phyloP scores from a whole-genome alignment of 2,329 filamentous ascomycete species.

The Venturia effusa region DNA sequence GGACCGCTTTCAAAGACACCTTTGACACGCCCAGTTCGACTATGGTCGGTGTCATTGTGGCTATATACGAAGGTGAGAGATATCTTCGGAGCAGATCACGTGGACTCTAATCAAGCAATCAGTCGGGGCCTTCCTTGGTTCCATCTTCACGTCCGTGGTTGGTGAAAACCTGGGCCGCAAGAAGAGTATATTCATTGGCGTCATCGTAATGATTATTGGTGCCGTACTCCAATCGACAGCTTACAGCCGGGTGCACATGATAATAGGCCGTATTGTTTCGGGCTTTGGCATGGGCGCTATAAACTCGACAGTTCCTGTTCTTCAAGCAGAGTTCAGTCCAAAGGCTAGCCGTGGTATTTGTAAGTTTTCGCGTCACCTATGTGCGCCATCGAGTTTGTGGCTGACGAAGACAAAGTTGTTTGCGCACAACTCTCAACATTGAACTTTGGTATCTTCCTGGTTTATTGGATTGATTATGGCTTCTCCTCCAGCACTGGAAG shows the following conservation, averaged over 20 bases:
- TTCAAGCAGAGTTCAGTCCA: conserved; percentile 31
- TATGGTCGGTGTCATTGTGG: conserved; percentile 36
- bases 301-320: conserved; percentile 34
- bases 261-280: conserved; percentile 37
- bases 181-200: conserved; percentile 48
- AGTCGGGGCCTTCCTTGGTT: conserved; percentile 34
- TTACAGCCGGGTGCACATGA: conserved; percentile 33
- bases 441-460: conserved; percentile 28
- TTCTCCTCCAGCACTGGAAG: conserved; percentile 20
- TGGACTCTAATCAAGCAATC: conserved; percentile 16
- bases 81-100: conserved; percentile 31
- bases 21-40: not conserved
- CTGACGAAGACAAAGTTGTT: conserved; percentile 31
- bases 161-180: conserved; percentile 50
- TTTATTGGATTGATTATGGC: conserved; percentile 24
- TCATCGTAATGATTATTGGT: conserved; percentile 47
- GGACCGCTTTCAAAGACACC: not conserved
- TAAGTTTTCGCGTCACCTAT: conserved; percentile 13
- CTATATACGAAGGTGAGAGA: conserved; percentile 37
- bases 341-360: not conserved
- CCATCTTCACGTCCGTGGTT: conserved; percentile 30
- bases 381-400: conserved; percentile 16
- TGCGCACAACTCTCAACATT: conserved; percentile 29
- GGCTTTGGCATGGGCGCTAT: conserved; percentile 38
- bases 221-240: conserved; percentile 47